Conservation (phyloP, 2,329 filamentous ascomycete genomes). For the Verticillium klebahnii region DNA sequence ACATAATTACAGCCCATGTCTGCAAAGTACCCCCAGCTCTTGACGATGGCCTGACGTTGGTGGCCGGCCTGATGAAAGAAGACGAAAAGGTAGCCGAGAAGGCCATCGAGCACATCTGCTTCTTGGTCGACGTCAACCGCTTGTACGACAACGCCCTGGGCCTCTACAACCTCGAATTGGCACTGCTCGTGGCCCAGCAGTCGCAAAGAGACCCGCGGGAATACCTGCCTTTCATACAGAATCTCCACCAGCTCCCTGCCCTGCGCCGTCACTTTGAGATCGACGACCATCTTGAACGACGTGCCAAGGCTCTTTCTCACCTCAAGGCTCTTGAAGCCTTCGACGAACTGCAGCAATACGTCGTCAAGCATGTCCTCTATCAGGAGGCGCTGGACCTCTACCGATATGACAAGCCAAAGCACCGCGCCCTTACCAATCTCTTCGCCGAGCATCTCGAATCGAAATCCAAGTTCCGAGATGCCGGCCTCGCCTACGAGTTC, state of each 20-base stretch:
- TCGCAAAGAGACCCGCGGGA: slow-evolving; percentile 93
- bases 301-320: slow-evolving; percentile 71
- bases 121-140: slow-evolving; percentile 87
- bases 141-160: slow-evolving; percentile 89
- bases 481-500: slow-evolving; percentile 86
- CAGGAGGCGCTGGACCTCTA: slow-evolving; percentile 73
- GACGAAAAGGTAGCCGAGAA: slow-evolving; percentile 72
- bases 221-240: slow-evolving; percentile 91
- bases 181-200: slow-evolving; percentile 88
- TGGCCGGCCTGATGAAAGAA: slow-evolving; percentile 67
- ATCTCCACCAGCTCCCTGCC: slow-evolving; percentile 68
- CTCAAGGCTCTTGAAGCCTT: slow-evolving; percentile 71
- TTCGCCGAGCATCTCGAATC: slow-evolving; percentile 76
- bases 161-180: slow-evolving; percentile 85
- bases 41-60: slow-evolving; percentile 75
- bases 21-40: slow-evolving; percentile 90
- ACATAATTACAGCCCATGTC: slow-evolving; percentile 89
- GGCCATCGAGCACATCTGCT: slow-evolving; percentile 95
- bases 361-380: slow-evolving; percentile 75
- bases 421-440: slow-evolving; percentile 65
- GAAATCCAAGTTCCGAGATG: slow-evolving; percentile 75
- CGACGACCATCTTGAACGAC: slow-evolving; percentile 78
- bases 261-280: slow-evolving; percentile 76
- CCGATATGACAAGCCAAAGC: slow-evolving; percentile 69
- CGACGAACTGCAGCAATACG: slow-evolving; percentile 73